Percentiles rank a stretch among this genome's conserved stretches.
Evolutionary conservation across 1,284 basidiomycete genomes (phyloP).

Genomic region (Coniferiporia weirii): DNA sequence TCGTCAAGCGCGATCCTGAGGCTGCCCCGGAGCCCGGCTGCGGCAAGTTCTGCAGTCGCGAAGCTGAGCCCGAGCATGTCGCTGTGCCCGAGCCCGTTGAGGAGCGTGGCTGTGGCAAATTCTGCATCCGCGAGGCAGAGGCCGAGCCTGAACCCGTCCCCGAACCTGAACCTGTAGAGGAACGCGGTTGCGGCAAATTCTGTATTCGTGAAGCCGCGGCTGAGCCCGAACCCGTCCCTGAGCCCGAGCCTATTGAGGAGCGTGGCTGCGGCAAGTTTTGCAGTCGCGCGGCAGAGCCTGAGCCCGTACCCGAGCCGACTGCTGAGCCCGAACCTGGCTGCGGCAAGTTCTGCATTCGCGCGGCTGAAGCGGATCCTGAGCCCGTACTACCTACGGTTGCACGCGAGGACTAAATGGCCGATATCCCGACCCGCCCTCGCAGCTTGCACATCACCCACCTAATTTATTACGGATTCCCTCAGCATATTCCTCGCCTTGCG

Average conservation of each 20-base stretch:
- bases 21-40: neutral
- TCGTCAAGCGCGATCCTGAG: neutral
- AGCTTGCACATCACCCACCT: neutral
- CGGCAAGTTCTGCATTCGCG: neutral
- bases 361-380: neutral
- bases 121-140: slow-evolving; percentile 3
- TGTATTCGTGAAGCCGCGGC: neutral
- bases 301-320: neutral
- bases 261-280: neutral
- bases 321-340: slow-evolving; percentile 1
- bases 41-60: neutral
- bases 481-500: neutral
- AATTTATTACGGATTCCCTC: neutral
- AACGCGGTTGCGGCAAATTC: slow-evolving; percentile 4
- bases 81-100: slow-evolving; percentile 7
- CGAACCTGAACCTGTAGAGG: slow-evolving; percentile 7
- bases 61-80: slow-evolving; percentile 5
- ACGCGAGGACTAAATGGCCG: neutral
- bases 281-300: neutral
- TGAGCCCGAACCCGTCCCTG: neutral
- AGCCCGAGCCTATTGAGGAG: neutral
- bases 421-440: neutral
- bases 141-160: slow-evolving; percentile 12
- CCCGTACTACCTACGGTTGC: neutral
- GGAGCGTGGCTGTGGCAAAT: slow-evolving; percentile 3